Base-by-base conservation (phyloP, 148 eudicot species). In the Rhododendron kiyosumense region DNA sequence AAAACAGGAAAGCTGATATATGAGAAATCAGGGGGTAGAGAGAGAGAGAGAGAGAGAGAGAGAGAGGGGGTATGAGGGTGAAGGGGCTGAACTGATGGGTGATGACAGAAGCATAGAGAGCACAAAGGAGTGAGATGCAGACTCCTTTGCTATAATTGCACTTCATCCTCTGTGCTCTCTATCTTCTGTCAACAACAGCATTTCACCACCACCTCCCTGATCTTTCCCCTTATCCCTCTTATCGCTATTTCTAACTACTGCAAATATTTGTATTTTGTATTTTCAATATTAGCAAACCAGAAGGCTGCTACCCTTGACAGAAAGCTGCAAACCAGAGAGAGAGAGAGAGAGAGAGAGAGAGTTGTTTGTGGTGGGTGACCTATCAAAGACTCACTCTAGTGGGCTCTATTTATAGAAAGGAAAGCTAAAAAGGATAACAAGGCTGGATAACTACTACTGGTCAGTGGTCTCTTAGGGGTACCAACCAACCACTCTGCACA, bases 81-180 rank as follows among this genome's bases (percentile, higher is more conserved):
- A 41, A 30, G 17, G 54, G 41, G 36, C 54, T 20, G 79, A 69
- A 79, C 73, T 71, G n/a, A 81, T 38, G 76, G 57, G 74, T 81
- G 84, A 52, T 86, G 87, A 86, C 87, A 86, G 84, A 86, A 86
- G 87, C 57, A 86, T 45, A 86, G 85, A 86, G 87, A 81, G 87
- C 87, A 81, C 87, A 81, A 86, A 86, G 76, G 85, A 86, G 74
- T 52, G 85, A 86, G 81, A 85, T 86, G 74, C 87, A 81, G 24
- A 73, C 20, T 26, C 69, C 18, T 76, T 73, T 7, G 54, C 45
- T 30, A 57, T 81, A 46, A 54, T 54, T 54, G 87, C 87, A 86
- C 32, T 81, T 81, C 81, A 81, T 73, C 87, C 75, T 86, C 84
- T 71, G 87, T 86, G 87, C 87, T 81, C 87, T 81, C 87, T 86